Conservation (phyloP, 768 basidiomycete species). For the Termitomyces sp. region DNA sequence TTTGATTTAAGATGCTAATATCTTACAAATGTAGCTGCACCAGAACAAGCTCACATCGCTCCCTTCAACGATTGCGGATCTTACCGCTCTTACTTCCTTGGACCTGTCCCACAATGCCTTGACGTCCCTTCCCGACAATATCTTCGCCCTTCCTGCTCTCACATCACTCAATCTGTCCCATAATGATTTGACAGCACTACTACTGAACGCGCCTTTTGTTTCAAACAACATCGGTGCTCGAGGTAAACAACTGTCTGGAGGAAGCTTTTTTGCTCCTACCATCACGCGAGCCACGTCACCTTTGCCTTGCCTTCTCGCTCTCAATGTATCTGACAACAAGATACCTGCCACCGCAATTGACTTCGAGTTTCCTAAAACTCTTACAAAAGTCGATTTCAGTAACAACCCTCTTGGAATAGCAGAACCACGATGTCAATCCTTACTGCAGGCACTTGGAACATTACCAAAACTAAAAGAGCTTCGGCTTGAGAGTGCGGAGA, state of each 20-base stretch:
- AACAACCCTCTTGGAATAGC: conserved; percentile 56
- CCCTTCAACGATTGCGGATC: conserved; percentile 64
- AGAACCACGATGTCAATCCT: conserved; percentile 25
- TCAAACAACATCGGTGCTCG: conserved; percentile 18
- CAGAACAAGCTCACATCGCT: conserved; percentile 63
- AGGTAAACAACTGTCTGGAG: conserved; percentile 30
- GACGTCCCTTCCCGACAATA: conserved; percentile 53
- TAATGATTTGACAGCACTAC: conserved; percentile 57
- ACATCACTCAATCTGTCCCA: conserved; percentile 67
- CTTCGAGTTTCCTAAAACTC: conserved; percentile 42
- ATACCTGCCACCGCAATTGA: conserved; percentile 56
- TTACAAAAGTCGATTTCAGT: conserved; percentile 62
- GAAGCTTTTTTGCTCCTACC: conserved; percentile 61
- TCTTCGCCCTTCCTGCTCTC: conserved; percentile 69
- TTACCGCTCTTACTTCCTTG: conserved; percentile 60
- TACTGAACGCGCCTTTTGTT: conserved; percentile 59
- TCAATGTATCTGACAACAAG: conserved; percentile 68
- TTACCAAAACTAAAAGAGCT: conserved; percentile 57
- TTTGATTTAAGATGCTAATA: not conserved
- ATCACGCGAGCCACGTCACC: conserved; percentile 61
- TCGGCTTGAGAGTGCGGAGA: conserved; percentile 48
- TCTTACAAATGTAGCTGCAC: conserved; percentile 49
- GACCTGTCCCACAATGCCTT: conserved; percentile 76
- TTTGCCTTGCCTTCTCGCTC: conserved; percentile 58
- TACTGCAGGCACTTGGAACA: conserved; percentile 44